Conservation (phyloP, 805 yeast species). For the Pichia cabralensis region DNA sequence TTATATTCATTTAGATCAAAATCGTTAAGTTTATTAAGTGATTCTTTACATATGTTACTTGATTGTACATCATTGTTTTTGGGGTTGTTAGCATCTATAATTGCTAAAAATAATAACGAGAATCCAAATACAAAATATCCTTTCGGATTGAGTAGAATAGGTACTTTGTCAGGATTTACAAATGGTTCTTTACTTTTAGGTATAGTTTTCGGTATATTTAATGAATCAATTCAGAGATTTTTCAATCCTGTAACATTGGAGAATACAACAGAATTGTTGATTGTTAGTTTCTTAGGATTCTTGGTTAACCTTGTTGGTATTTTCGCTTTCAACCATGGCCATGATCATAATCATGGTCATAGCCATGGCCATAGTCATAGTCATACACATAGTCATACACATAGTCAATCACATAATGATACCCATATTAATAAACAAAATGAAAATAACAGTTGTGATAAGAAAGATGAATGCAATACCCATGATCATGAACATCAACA, state of each 20-base stretch:
- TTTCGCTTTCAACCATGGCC: slow-evolving; percentile 72
- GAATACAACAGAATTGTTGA: slow-evolving; percentile 71
- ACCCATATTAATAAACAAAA: neutral
- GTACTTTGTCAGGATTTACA: slow-evolving; percentile 90
- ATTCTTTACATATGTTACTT: slow-evolving; percentile 91
- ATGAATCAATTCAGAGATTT: slow-evolving; percentile 79
- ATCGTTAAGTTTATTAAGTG: slow-evolving; percentile 84
- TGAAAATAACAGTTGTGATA: slow-evolving; percentile 15
- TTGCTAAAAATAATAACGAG: slow-evolving; percentile 23
- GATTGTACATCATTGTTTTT: slow-evolving; percentile 87
- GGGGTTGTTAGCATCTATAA: slow-evolving; percentile 76
- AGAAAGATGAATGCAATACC: too few relatives aligned
- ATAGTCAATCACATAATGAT: neutral
- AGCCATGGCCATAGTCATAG: slow-evolving; percentile 21
- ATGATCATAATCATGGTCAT: slow-evolving; percentile 24
- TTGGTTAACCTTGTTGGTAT: slow-evolving; percentile 87
- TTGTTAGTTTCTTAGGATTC: slow-evolving; percentile 79
- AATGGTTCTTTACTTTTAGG: slow-evolving; percentile 85
- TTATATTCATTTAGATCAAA: slow-evolving; percentile 87
- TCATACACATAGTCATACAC: neutral
- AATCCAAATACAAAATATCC: slow-evolving; percentile 45
- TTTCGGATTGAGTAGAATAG: slow-evolving; percentile 76
- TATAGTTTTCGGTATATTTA: slow-evolving; percentile 77
- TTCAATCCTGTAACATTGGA: slow-evolving; percentile 68
- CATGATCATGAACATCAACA: slow-evolving; percentile 2